phyloP scores from a whole-genome alignment of 208 protist species.

The Acanthamoeba pearcei region DNA sequence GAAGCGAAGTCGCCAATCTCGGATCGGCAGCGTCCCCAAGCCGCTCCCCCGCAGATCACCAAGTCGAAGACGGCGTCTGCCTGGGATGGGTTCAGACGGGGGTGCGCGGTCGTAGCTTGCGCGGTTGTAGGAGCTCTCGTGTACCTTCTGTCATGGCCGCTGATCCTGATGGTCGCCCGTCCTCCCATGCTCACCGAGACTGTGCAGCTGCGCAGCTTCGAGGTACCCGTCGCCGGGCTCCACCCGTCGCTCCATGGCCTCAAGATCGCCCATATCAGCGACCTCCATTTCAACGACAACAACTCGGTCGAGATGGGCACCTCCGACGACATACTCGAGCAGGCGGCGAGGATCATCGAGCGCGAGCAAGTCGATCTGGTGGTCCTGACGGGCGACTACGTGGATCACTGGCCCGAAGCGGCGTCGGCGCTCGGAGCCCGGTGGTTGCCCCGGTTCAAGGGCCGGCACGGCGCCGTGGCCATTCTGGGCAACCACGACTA shows the following conservation, averaged over 20 bases:
- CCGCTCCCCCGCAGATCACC: no score
- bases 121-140: no score
- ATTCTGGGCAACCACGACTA: conserved; percentile 75
- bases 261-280: conserved; percentile 53
- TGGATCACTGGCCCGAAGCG: conserved; percentile 57
- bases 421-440: neutral
- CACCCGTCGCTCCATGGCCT: conserved; percentile 59
- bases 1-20: no score
- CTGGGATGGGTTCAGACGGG: no score
- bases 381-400: conserved; percentile 73
- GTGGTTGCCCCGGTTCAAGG: neutral
- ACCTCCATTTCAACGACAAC: conserved; percentile 68
- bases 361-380: conserved; percentile 50
- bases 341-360: neutral
- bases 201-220: neutral
- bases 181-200: neutral
- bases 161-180: no score
- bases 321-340: conserved; percentile 1
- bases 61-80: no score
- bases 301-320: neutral
- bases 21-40: no score
- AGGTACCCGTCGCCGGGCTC: neutral
- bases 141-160: no score
- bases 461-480: conserved; percentile 53
- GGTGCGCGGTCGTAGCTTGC: no score